Percentiles rank a stretch among this genome's conserved stretches.
phyloP scores from a whole-genome alignment of 352 stramenopile species.

The Aphanomyces cochlioides region DNA sequence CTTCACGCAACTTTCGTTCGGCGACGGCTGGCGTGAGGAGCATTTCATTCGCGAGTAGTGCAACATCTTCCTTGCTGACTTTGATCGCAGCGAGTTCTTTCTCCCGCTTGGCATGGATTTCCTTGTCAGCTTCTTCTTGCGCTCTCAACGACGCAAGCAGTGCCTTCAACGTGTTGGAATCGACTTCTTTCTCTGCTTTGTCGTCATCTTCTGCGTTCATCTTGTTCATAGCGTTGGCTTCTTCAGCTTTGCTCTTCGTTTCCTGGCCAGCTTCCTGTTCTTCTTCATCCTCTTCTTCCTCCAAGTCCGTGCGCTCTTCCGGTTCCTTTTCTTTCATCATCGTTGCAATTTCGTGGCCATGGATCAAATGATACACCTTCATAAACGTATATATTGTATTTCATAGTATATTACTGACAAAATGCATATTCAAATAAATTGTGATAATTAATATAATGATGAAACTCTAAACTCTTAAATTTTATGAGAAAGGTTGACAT shows the following conservation, averaged over 20 bases:
- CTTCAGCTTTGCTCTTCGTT: slow-evolving; percentile 76
- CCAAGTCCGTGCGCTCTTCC: slow-evolving; percentile 11
- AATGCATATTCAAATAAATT: too few relatives aligned
- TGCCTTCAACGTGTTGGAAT: slow-evolving; percentile 86
- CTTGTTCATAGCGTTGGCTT: slow-evolving; percentile 78
- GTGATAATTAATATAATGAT: too few relatives aligned
- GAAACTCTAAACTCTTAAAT: too few relatives aligned
- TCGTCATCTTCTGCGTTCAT: slow-evolving; percentile 64
- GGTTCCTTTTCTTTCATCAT: slow-evolving; percentile 10
- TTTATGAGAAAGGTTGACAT: too few relatives aligned
- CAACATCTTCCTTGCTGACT: slow-evolving; percentile 75
- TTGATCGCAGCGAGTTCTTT: slow-evolving; percentile 79
- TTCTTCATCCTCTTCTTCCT: slow-evolving; percentile 50
- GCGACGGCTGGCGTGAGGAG: slow-evolving; percentile 65
- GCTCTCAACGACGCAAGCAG: slow-evolving; percentile 70
- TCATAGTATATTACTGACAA: too few relatives aligned
- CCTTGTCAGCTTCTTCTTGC: slow-evolving; percentile 80
- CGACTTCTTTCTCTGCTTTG: slow-evolving; percentile 78
- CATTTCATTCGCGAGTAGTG: slow-evolving; percentile 75
- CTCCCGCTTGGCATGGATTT: slow-evolving; percentile 69
- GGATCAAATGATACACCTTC: background rate
- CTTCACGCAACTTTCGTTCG: slow-evolving; percentile 80
- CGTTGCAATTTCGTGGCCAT: background rate
- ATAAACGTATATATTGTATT: background rate
- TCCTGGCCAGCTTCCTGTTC: slow-evolving; percentile 45